Percentiles rank a stretch among this genome's conserved stretches.
Evolutionary conservation across 2,329 filamentous ascomycete genomes (phyloP).

Genomic region (Cytospora piceae): DNA sequence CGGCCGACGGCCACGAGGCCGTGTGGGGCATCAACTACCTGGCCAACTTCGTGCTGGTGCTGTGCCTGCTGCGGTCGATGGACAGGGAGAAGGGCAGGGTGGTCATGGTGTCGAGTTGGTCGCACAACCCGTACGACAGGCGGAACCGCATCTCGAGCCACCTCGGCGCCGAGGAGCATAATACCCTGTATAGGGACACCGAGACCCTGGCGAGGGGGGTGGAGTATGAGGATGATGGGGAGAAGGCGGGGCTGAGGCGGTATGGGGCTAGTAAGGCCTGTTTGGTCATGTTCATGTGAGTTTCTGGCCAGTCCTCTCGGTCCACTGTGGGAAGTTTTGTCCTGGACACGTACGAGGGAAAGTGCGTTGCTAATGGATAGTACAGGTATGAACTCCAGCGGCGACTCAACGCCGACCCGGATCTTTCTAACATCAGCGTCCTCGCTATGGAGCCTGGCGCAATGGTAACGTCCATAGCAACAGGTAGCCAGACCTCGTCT

Average conservation of each 20-base stretch:
- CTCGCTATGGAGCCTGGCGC: slow-evolving; percentile 42
- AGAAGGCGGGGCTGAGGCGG: slow-evolving; percentile 33
- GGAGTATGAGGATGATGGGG: slow-evolving; percentile 32
- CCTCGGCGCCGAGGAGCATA: slow-evolving; percentile 10
- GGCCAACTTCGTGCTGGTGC: slow-evolving; percentile 35
- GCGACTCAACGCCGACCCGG: slow-evolving; percentile 37
- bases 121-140: slow-evolving; percentile 17
- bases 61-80: slow-evolving; percentile 35
- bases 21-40: slow-evolving; percentile 35
- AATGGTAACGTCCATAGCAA: slow-evolving; percentile 37
- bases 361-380: neutral
- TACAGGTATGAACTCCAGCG: slow-evolving; percentile 37
- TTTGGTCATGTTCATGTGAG: slow-evolving; percentile 40
- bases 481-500: slow-evolving; percentile 25
- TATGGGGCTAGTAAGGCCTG: slow-evolving; percentile 41
- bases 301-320: neutral
- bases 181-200: slow-evolving; percentile 33
- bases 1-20: slow-evolving; percentile 27
- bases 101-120: slow-evolving; percentile 32
- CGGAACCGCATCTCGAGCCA: slow-evolving; percentile 6
- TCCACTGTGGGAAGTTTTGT: too few species aligned
- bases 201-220: slow-evolving; percentile 36
- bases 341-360: neutral
- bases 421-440: slow-evolving; percentile 37
- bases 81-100: slow-evolving; percentile 32